Evolutionary conservation across 306 rosid genomes (phyloP), one percentile per base, ranked within the genome.

Genomic region (Cercis canadensis): DNA sequence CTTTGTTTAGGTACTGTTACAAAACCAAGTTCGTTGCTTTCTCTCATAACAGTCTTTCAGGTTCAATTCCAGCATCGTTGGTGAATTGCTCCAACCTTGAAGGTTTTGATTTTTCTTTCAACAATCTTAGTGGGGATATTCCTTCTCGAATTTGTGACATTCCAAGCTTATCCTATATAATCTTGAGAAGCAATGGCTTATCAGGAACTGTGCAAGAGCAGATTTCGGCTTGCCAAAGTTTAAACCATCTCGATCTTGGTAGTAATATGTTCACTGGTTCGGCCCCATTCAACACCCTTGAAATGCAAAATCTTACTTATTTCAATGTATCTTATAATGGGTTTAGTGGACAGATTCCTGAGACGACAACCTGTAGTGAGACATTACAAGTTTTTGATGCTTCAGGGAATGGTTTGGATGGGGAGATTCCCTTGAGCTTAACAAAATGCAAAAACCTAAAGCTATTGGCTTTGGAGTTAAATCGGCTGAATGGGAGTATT

Each of bases 51-150:
- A 66, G 47, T 21, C 88, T 95, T 77, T 85, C 50, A n/a, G 96
- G 97, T 77, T 13, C 71, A 52, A 87, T 95, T 76, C 97, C 99
- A 21, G 75, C 54, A 7, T 87, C 97, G 29, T 72, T 95, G 73
- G 76, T 75, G 60, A 87, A 91, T 53, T 95, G 99, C 77, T 62
- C 60, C 51, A 87, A 85, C 81, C 96, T 95, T 62, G 92, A 91
- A 82, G 99, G 99, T 11, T 89, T 91, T 83, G 99, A 95, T 84
- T 88, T 95, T 78, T 95, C 97, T 14, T 87, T 84, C 83, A 95
- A 95, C 73, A 85, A 87, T 75, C 87, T 91, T 19, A 89, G 81
- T 4, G 96, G 99, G 56, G 83, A 64, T 69, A 78, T 95, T 62
- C 97, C 99, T 65, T 62, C 63, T 11, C 34, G 72, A 40, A 44